phyloP scores from a whole-genome alignment of 1,284 basidiomycete species.

The Rhodotorula sp. region DNA sequence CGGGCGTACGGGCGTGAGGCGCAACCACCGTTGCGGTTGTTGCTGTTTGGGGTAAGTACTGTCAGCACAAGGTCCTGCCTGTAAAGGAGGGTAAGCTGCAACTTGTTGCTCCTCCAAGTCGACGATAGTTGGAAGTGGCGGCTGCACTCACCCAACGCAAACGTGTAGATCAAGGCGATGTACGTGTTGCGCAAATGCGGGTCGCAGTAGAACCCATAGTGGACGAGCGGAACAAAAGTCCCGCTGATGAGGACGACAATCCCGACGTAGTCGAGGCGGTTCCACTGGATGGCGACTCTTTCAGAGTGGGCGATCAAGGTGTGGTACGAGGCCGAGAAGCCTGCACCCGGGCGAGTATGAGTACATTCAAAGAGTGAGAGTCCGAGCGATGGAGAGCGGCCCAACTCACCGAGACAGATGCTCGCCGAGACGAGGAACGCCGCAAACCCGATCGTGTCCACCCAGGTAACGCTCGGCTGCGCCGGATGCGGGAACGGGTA shows the following conservation, averaged over 20 bases:
- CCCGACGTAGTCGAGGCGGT: slow-evolving; percentile 43
- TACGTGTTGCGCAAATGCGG: slow-evolving; percentile 33
- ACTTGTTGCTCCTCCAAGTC: no score
- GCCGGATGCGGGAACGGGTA: slow-evolving; percentile 23
- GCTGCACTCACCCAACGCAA: slow-evolving; percentile 21
- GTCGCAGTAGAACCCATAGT: slow-evolving; percentile 43
- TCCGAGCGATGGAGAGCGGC: neutral
- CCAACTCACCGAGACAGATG: slow-evolving; percentile 34
- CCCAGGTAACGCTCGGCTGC: slow-evolving; percentile 29
- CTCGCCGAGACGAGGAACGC: slow-evolving; percentile 39
- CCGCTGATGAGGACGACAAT: slow-evolving; percentile 41
- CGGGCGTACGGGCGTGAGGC: slow-evolving; percentile 36
- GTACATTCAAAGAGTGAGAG: neutral
- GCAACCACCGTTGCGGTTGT: slow-evolving; percentile 36
- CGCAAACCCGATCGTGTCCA: slow-evolving; percentile 32
- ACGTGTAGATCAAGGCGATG: slow-evolving; percentile 36
- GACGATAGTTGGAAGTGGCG: neutral
- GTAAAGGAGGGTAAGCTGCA: neutral
- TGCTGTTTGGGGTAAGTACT: slow-evolving; percentile 6
- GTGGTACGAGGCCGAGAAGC: slow-evolving; percentile 41
- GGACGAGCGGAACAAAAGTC: slow-evolving; percentile 37
- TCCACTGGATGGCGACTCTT: slow-evolving; percentile 32
- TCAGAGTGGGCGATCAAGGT: slow-evolving; percentile 38
- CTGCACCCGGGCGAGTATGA: neutral
- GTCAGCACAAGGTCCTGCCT: neutral